Percentiles rank a stretch among this genome's conserved stretches.
phyloP scores from a whole-genome alignment of 1,284 basidiomycete genomes.

The Fomitiporia mediterranea region DNA sequence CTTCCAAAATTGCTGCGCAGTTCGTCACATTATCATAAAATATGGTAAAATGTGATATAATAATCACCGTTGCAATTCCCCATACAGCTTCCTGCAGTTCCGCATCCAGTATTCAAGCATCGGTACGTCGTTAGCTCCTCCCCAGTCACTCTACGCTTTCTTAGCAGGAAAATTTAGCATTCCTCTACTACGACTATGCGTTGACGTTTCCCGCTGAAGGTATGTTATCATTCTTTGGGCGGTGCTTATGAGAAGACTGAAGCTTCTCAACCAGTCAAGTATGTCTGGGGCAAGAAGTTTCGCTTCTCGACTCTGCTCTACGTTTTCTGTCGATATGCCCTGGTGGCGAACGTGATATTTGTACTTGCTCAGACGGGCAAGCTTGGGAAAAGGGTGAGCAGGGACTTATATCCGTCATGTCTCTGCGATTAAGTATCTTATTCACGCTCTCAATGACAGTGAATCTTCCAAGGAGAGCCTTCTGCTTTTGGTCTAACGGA shows the following conservation, averaged over 20 bases:
- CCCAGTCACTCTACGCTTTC: background rate
- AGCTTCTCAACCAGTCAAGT: background rate
- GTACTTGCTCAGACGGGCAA: background rate
- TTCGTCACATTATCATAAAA: background rate
- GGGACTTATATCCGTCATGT: too few relatives aligned
- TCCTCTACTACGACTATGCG: slow-evolving; percentile 9
- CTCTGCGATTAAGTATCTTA: background rate
- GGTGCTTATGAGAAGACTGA: background rate
- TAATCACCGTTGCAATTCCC: too few relatives aligned
- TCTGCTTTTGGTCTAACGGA: background rate
- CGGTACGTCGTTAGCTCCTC: background rate
- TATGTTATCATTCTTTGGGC: background rate
- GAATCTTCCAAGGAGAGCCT: background rate
- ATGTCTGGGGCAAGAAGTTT: background rate
- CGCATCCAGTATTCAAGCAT: slow-evolving; percentile 9
- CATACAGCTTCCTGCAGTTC: background rate
- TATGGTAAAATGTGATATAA: too few relatives aligned
- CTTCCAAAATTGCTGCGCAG: background rate
- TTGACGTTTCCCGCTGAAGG: slow-evolving; percentile 5
- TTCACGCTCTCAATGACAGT: background rate
- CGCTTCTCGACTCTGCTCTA: background rate
- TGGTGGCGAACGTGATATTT: slow-evolving; percentile 3
- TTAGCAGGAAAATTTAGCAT: background rate
- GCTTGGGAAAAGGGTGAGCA: slow-evolving; percentile 5
- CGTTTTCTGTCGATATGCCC: slow-evolving; percentile 1